A percentile compares a stretch with the other conserved stretches of the same genome.
Evolutionary conservation across 2,329 filamentous ascomycete species (phyloP).

Genomic region (Fusarium nisikadoi): DNA sequence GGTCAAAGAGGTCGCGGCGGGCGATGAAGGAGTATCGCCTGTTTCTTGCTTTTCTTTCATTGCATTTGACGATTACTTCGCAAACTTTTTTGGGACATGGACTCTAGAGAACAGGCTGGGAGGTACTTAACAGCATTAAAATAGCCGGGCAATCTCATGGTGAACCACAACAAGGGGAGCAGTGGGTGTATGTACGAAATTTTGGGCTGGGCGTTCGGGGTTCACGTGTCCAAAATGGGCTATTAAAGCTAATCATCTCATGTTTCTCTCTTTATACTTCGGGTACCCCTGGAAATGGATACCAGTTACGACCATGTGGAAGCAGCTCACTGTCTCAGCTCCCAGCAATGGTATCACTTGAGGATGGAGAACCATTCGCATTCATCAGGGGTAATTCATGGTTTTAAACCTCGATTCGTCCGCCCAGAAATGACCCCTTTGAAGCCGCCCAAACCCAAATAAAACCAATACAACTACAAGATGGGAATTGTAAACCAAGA

Average conservation of each 20-base stretch:
- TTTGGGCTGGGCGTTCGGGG: slow-evolving; percentile 36
- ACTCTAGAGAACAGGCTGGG: background rate
- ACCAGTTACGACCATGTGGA: background rate
- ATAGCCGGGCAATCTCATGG: slow-evolving; percentile 1
- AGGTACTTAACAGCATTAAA: slow-evolving; percentile 23
- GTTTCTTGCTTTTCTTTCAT: background rate
- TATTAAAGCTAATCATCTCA: background rate
- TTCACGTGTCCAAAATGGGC: slow-evolving; percentile 6
- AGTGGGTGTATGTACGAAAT: background rate
- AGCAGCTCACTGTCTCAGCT: background rate
- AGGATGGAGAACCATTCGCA: background rate
- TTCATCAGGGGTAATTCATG: slow-evolving; percentile 16
- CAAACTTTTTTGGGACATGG: background rate
- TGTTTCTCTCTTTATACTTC: background rate
- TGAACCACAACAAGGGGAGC: background rate
- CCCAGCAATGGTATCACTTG: background rate
- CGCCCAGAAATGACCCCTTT: slow-evolving; percentile 10
- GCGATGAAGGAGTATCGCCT: slow-evolving; percentile 21
- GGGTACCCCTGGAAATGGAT: background rate
- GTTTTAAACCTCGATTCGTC: slow-evolving; percentile 32
- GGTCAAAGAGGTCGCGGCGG: slow-evolving; percentile 41
- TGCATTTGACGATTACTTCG: background rate
- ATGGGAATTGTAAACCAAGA: slow-evolving; percentile 34
- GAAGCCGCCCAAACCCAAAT: slow-evolving; percentile 9
- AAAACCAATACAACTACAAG: slow-evolving; percentile 41